Evolutionary conservation across 148 eudicot genomes (phyloP), one percentile per base, ranked within the genome.

Genomic region (Suaeda aralocaspica): DNA sequence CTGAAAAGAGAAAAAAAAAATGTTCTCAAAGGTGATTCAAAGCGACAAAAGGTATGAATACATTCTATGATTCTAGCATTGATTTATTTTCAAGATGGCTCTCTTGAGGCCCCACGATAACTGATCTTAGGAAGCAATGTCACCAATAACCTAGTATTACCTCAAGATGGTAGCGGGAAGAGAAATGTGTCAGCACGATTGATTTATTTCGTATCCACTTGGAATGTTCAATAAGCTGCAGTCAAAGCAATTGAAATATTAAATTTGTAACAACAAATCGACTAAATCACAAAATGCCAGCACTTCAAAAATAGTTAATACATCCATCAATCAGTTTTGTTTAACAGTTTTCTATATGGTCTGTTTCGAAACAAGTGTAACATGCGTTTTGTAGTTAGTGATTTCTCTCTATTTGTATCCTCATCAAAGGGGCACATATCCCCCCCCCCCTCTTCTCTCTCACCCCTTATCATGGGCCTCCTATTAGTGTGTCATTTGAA

Each of bases 81-180:
- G 21, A 12, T 34, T 16, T 24, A 21, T 11, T 22, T 50, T 12
- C 4, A 10, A 22, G 12, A 30, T 8, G 22, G 13, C 13, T 33
- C 14, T 8, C 9, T 59, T 9, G 11, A 30, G 4, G 44, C 25
- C 19, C 64, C 14, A 60, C 9, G 7, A 28, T 29, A 1, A 60
- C 44, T 7, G 3, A 33, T 31, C 25, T 34, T 19, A 60, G 9
- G 0, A 44, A 31, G 25, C 15, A n/a, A 39, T 15, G 9, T n/a
- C 46, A 36, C 8, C 41, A 61, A 33, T 33, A 26, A 34, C 25
- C 13, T 28, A 16, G 66, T 16, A 36, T 77, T 88, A 92, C 98
- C 98, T 92, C 94, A 53, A 85, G 68, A 68, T 81, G 82, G 74
- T 92, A 90, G 45, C 98, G 96, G 31, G 98, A 76, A n/a, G 98